phyloP scores from a whole-genome alignment of 148 eudicot species.

The Diospyros lotus region DNA sequence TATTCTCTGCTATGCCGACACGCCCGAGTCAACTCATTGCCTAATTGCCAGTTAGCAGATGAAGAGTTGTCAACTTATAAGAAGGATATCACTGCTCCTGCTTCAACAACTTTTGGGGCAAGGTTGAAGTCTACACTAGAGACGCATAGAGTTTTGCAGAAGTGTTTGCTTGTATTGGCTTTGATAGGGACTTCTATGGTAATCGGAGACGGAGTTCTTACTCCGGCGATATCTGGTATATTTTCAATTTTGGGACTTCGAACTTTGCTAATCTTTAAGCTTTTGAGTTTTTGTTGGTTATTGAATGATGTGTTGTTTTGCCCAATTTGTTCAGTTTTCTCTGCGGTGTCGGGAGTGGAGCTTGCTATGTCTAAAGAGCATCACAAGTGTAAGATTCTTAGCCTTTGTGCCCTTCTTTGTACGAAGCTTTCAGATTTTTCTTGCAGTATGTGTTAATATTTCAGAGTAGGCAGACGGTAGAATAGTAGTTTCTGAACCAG shows the following conservation, averaged over 20 bases:
- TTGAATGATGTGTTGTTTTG: no score
- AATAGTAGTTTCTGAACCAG: background rate
- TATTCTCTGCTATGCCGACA: no score
- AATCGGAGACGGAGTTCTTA: constrained; percentile 89
- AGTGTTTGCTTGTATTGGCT: constrained; percentile 72
- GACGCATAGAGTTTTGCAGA: constrained; percentile 69
- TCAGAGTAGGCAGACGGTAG: no score
- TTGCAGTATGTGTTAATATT: background rate
- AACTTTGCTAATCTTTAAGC: background rate
- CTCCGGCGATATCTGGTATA: constrained; percentile 88
- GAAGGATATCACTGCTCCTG: constrained; percentile 4
- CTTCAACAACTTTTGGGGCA: constrained; percentile 37
- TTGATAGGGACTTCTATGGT: constrained; percentile 97
- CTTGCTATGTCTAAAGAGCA: no score
- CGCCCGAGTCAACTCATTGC: no score
- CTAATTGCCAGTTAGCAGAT: no score
- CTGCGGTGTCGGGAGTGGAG: no score
- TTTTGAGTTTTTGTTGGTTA: no score
- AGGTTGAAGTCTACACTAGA: constrained; percentile 72
- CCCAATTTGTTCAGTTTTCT: no score
- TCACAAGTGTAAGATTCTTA: constrained; percentile 51
- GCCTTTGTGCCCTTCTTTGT: background rate
- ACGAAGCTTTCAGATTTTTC: background rate
- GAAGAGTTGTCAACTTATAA: no score
- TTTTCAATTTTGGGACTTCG: background rate